Percentiles rank a stretch among this genome's conserved stretches.
These are phyloP conservation scores for Phytophthora macrochlamydospora DNA, from an alignment of 352 stramenopile genomes.

Conservation along the genomic window DNA sequence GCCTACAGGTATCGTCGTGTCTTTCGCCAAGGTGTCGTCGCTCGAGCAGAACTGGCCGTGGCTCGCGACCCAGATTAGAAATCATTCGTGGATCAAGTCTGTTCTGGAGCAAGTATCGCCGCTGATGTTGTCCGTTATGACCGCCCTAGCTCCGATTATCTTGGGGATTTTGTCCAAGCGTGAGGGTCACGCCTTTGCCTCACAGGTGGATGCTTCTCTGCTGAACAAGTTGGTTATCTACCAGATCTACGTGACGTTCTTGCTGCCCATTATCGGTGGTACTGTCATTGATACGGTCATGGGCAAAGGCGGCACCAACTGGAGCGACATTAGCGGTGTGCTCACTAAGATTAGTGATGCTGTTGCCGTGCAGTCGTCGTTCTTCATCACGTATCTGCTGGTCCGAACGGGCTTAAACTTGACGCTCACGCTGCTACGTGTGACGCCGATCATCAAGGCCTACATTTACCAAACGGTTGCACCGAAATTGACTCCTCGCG, in stretches of 20 bases:
- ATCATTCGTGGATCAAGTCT: conserved; percentile 75
- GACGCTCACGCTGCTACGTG: conserved; percentile 70
- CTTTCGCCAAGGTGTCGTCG: conserved; percentile 68
- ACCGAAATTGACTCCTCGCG: conserved; percentile 80
- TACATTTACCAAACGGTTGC: conserved; percentile 78
- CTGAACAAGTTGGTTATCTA: conserved; percentile 86
- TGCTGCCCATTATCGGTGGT: conserved; percentile 85
- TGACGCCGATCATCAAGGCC: conserved; percentile 76
- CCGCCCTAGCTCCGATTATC: conserved; percentile 79
- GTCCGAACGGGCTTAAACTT: conserved; percentile 77
- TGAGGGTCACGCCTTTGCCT: conserved; percentile 73
- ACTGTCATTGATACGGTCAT: conserved; percentile 78
- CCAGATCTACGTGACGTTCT: conserved; percentile 82
- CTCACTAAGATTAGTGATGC: conserved; percentile 62
- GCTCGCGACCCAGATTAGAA: conserved; percentile 44
- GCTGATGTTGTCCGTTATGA: conserved; percentile 83
- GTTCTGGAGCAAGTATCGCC: conserved; percentile 80
- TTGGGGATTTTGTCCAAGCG: conserved; percentile 82
- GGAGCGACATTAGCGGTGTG: conserved; percentile 50
- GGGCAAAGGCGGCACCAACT: conserved; percentile 48
- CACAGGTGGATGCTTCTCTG: conserved; percentile 68
- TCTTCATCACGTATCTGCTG: conserved; percentile 83
- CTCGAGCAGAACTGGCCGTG: conserved; percentile 56
- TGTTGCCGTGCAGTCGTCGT: conserved; percentile 78
- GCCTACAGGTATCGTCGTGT: conserved; percentile 78